Percentiles rank a stretch among this genome's conserved stretches.
phyloP scores from a whole-genome alignment of 768 basidiomycete species.

The Termitomyces sp. region DNA sequence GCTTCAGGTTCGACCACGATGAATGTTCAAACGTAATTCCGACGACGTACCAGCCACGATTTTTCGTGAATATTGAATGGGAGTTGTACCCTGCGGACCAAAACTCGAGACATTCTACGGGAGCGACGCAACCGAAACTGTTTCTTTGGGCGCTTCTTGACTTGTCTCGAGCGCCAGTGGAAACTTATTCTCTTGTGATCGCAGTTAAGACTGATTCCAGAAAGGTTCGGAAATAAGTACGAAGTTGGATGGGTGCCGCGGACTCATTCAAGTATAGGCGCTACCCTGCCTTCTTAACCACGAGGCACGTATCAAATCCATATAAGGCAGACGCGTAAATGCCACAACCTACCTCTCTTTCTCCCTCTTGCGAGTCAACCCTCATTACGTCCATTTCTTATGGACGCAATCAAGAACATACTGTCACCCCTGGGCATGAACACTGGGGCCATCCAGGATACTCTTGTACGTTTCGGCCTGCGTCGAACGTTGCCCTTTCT shows the following conservation, averaged over 20 bases:
- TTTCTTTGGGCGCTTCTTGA: conserved; percentile 3
- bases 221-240: conserved; percentile 11
- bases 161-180: conserved; percentile 7
- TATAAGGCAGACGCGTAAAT: conserved; percentile 38
- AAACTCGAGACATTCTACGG: neutral
- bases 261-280: conserved; percentile 20
- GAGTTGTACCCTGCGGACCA: conserved; percentile 1
- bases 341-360: conserved; percentile 27
- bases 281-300: conserved; percentile 32
- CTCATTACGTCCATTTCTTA: conserved; percentile 24
- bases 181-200: conserved; percentile 9
- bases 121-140: conserved; percentile 3
- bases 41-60: conserved; percentile 5
- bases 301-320: conserved; percentile 35
- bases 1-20: conserved; percentile 15
- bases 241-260: conserved; percentile 17
- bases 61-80: neutral
- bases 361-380: conserved; percentile 17
- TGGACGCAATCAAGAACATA: conserved; percentile 69
- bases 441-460: conserved; percentile 70
- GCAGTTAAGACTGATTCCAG: conserved; percentile 6
- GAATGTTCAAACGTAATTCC: conserved; percentile 16
- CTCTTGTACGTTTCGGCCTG: conserved; percentile 45
- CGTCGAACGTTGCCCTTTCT: neutral
- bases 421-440: conserved; percentile 67